These are phyloP conservation scores for Lepraria neglecta DNA, from an alignment of 495 filamentous ascomycete species.

Conservation along the genomic window DNA sequence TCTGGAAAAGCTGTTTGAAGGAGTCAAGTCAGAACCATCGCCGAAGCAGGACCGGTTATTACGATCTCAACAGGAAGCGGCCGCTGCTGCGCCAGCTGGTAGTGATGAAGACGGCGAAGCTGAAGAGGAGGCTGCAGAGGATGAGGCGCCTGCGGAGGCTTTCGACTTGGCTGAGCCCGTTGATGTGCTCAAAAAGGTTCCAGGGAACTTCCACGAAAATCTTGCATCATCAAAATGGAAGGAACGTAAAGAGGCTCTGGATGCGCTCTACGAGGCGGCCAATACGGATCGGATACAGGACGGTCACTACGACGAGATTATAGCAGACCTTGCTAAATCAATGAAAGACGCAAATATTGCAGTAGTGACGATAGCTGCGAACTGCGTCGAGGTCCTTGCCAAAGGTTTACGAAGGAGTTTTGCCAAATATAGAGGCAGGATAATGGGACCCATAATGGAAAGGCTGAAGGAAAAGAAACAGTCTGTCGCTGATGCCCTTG, in stretches of 20 bases:
- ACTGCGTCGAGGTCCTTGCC: slow-evolving; percentile 87
- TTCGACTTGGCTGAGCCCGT: slow-evolving; percentile 90
- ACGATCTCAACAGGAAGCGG: slow-evolving; percentile 78
- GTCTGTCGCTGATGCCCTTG: slow-evolving; percentile 78
- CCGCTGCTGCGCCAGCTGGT: slow-evolving; percentile 57
- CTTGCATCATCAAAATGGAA: slow-evolving; percentile 94
- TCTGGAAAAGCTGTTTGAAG: slow-evolving; percentile 88
- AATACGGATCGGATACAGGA: slow-evolving; percentile 93
- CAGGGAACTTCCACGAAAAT: slow-evolving; percentile 72
- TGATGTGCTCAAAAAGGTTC: slow-evolving; percentile 78
- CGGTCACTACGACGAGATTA: slow-evolving; percentile 76
- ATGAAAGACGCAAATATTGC: slow-evolving; percentile 99
- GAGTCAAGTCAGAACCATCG: slow-evolving; percentile 75
- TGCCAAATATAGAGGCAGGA: slow-evolving; percentile 66
- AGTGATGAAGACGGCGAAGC: slow-evolving; percentile 52
- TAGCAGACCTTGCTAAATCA: slow-evolving; percentile 74
- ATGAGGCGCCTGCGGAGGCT: slow-evolving; percentile 64
- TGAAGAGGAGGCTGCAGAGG: slow-evolving; percentile 61
- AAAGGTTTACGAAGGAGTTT: slow-evolving; percentile 78
- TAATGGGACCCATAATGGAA: slow-evolving; percentile 86
- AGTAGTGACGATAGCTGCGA: slow-evolving; percentile 87
- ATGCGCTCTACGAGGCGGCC: slow-evolving; percentile 66
- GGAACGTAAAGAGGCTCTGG: slow-evolving; percentile 90
- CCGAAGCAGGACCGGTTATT: slow-evolving; percentile 91
- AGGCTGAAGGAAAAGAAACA: slow-evolving; percentile 96